Conservation (phyloP, 805 yeast genomes). For the Komagataella kurtzmanii region DNA sequence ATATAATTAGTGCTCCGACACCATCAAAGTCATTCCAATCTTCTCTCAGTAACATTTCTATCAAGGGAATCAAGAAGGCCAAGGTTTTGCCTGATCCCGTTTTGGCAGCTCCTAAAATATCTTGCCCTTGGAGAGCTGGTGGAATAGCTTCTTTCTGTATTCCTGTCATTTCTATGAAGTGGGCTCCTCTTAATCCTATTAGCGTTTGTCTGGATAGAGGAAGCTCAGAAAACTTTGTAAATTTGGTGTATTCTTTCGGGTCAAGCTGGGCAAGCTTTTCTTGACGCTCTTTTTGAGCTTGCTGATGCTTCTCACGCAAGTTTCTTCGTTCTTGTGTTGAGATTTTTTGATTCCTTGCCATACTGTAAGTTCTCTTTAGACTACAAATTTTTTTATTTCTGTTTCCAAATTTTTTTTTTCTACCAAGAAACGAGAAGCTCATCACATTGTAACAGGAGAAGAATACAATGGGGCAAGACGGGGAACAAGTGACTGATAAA, state of each 20-base stretch:
- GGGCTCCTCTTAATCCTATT: slow-evolving; percentile 66
- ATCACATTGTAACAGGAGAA: background rate
- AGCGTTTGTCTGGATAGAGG: slow-evolving; percentile 57
- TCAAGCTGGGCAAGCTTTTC: slow-evolving; percentile 41
- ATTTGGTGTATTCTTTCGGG: slow-evolving; percentile 16
- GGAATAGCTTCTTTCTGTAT: slow-evolving; percentile 77
- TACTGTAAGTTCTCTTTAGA: slow-evolving; percentile 2
- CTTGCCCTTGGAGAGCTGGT: slow-evolving; percentile 60
- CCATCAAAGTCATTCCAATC: slow-evolving; percentile 80
- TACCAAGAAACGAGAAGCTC: background rate
- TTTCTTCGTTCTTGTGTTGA: slow-evolving; percentile 16
- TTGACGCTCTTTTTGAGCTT: slow-evolving; percentile 29
- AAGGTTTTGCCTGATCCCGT: slow-evolving; percentile 89
- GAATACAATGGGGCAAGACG: background rate
- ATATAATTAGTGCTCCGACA: slow-evolving; percentile 75
- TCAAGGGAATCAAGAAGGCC: slow-evolving; percentile 72
- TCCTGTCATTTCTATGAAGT: slow-evolving; percentile 70
- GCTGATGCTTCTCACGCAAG: slow-evolving; percentile 15
- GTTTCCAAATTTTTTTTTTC: background rate
- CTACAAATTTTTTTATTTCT: background rate
- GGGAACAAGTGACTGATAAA: background rate
- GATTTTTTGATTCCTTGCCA: slow-evolving; percentile 15
- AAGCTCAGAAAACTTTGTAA: slow-evolving; percentile 56
- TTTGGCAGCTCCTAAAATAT: slow-evolving; percentile 76
- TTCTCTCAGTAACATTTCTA: slow-evolving; percentile 55